A percentile compares a stretch with the other conserved stretches of the same genome.
These are phyloP conservation scores for Cercophora sp. DNA, from an alignment of 495 filamentous ascomycete genomes.

Conservation along the genomic window DNA sequence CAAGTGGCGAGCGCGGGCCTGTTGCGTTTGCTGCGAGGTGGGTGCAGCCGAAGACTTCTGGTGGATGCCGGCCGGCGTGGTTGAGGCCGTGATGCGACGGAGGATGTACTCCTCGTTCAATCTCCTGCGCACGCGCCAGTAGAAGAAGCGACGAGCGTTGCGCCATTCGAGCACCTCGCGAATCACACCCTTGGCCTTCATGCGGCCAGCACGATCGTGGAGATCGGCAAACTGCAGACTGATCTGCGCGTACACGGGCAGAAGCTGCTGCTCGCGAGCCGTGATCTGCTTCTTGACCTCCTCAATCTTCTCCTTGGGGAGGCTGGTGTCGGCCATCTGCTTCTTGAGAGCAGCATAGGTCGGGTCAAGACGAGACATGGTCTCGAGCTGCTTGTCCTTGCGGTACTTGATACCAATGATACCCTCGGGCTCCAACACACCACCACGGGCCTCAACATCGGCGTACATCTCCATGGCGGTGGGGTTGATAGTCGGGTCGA, in stretches of 20 bases:
- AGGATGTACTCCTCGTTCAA: constrained; percentile 95
- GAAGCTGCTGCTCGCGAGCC: constrained; percentile 78
- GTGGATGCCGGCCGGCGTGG: constrained; percentile 26
- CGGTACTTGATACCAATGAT: constrained; percentile 98
- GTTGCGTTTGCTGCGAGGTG: constrained; percentile 33
- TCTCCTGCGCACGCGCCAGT: constrained; percentile 96
- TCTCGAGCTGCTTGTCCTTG: constrained; percentile 94
- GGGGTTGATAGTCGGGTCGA: constrained; percentile 96
- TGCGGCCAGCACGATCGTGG: constrained; percentile 94
- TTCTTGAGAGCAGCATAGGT: constrained; percentile 79
- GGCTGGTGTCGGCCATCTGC: constrained; percentile 60
- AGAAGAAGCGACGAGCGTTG: constrained; percentile 96
- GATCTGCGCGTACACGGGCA: constrained; percentile 91
- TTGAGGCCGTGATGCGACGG: constrained; percentile 70
- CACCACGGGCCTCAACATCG: constrained; percentile 90
- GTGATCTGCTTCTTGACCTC: constrained; percentile 82
- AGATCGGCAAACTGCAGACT: constrained; percentile 93
- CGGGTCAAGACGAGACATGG: constrained; percentile 91
- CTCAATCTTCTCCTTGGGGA: constrained; percentile 67
- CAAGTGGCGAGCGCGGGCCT: constrained; percentile 59
- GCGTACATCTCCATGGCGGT: constrained; percentile 99
- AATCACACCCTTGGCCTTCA: constrained; percentile 95
- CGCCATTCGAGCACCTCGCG: constrained; percentile 79
- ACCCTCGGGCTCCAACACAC: constrained; percentile 96
- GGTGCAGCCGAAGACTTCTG: constrained; percentile 37